Conservation (phyloP, 345 rosid species). For the Salix udensis region DNA sequence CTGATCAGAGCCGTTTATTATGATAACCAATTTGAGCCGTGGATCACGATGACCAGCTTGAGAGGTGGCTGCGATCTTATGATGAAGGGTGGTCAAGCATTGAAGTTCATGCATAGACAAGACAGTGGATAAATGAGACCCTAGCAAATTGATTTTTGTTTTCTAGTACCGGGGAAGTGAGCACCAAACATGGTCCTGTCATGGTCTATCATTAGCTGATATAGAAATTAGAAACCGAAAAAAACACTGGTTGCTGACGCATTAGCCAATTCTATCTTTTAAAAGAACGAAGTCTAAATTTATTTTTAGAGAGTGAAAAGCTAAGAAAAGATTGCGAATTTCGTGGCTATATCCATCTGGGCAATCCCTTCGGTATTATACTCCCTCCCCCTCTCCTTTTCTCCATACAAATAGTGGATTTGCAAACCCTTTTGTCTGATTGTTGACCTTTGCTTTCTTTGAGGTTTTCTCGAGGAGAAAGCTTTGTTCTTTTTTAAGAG, state of each 20-base stretch:
- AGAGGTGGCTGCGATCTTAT: neutral
- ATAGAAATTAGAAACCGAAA: neutral
- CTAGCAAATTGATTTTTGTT: slow-evolving; percentile 23
- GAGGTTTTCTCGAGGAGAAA: neutral
- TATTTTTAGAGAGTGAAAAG: neutral
- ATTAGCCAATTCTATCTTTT: neutral
- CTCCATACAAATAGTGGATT: neutral
- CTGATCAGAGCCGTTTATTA: neutral
- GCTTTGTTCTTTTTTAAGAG: neutral
- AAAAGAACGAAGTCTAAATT: neutral
- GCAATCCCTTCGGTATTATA: slow-evolving; percentile 36
- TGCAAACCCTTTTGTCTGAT: neutral
- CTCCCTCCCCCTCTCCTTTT: neutral
- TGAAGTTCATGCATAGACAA: neutral
- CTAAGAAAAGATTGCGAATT: slow-evolving; percentile 18
- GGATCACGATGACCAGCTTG: neutral
- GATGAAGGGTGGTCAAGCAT: neutral
- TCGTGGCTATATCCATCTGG: slow-evolving; percentile 36
- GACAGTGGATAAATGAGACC: neutral
- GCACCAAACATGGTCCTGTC: slow-evolving; percentile 72
- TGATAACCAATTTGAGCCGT: neutral
- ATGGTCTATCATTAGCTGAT: slow-evolving; percentile 26
- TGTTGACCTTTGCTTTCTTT: neutral
- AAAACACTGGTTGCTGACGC: neutral
- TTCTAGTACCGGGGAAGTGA: slow-evolving; percentile 30